Evolutionary conservation across 805 yeast species (phyloP).

Genomic region (Lipomyces spencermartinsiae): DNA sequence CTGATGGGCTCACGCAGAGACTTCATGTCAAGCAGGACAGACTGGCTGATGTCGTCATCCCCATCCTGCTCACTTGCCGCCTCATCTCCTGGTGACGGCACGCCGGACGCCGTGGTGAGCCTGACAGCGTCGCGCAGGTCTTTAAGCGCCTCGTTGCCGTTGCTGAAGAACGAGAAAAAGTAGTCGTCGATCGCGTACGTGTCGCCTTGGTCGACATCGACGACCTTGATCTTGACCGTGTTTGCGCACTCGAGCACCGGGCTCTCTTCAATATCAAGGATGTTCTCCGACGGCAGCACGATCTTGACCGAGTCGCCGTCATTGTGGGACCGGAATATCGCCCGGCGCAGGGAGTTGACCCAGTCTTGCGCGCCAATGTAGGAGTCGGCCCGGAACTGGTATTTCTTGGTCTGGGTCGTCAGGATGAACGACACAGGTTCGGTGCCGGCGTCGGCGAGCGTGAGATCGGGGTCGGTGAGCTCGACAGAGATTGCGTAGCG

Average conservation of each 20-base stretch:
- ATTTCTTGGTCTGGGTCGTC: conserved; percentile 55
- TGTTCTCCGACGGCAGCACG: conserved; percentile 73
- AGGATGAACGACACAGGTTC: conserved; percentile 61
- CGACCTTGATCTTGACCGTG: conserved; percentile 64
- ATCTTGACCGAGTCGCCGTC: conserved; percentile 73
- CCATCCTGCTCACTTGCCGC: conserved; percentile 4
- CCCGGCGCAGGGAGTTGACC: conserved; percentile 76
- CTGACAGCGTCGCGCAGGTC: conserved; percentile 16
- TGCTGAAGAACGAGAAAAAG: conserved; percentile 68
- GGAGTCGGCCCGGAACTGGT: conserved; percentile 75
- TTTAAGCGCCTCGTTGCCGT: conserved; percentile 52
- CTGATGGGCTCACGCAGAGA: conserved; percentile 14
- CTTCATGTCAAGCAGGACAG: conserved; percentile 9
- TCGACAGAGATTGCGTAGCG: conserved; percentile 67
- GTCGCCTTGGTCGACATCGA: conserved; percentile 55
- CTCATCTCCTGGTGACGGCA: conserved; percentile 5
- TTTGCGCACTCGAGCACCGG: conserved; percentile 62
- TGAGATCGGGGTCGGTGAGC: conserved; percentile 45
- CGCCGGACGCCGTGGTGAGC: not conserved
- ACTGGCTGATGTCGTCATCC: conserved; percentile 19
- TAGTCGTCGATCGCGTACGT: conserved; percentile 70
- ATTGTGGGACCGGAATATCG: conserved; percentile 75
- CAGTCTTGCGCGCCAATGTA: conserved; percentile 76
- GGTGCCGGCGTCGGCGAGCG: conserved; percentile 34
- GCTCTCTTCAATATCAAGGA: conserved; percentile 65